Base-by-base conservation (phyloP, 106 monocot genomes). In the Dendrobium catenatum region DNA sequence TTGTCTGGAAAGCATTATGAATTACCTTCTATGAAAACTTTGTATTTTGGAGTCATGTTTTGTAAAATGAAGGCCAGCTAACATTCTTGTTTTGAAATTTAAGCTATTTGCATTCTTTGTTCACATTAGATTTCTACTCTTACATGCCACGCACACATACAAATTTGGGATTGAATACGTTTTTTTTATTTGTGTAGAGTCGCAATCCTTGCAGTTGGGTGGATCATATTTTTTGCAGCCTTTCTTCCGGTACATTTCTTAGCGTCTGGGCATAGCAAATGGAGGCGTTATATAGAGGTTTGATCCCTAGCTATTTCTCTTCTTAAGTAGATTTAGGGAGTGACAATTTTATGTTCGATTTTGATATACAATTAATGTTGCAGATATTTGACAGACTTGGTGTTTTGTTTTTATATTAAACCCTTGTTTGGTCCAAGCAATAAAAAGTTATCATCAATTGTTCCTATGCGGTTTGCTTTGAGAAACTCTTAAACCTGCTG, bases 221-320 rank as follows among this genome's bases (percentile, higher is more conserved):
- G 81, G 75, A 56, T 81, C 56, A 26, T 81, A 70, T 81, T 81
- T 73, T 81, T 81, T 59, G 41, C n/a, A 22, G 73, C 42, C 40
- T 81, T 81, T 75, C 43, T 81, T 55, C 81, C 81, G 33, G 81
- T 81, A 24, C 81, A 81, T 75, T 75, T 75, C 58, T 58, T 81
- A 11, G 31, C 75, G 43, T 43, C 20, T 33, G 81, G 73, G 22
- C 17, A 74, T 24, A 27, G 15, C 4, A 75, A 81, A 42, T 81
- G 81, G 81, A 54, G 75, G 44, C 42, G 41, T 43, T 55, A 43
- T 75, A 42, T 81, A 26, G 75, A 81, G 80, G 79, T 79, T 24
- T 22, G 79, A 22, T 27, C 44, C 66, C 67, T 27, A 22, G 27
- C 27, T 29, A 26, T 29, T 22, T 29, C 64, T 68, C 24, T 68